Evolutionary conservation across 495 filamentous ascomycete genomes (phyloP).

Genomic region (Lasiosphaeria ovina): DNA sequence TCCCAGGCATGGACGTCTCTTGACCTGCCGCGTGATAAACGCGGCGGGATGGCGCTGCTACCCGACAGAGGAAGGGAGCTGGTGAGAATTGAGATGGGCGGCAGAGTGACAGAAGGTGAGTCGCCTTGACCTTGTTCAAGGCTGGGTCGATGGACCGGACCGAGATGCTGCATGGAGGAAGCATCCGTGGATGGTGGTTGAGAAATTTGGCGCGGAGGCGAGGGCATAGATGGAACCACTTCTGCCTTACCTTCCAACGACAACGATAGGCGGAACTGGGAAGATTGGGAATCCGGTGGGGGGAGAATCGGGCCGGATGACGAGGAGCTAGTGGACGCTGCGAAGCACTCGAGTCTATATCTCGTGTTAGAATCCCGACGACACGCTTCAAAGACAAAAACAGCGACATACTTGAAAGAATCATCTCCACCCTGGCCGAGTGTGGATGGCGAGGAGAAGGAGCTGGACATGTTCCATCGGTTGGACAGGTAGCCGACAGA

Average conservation of each 20-base stretch:
- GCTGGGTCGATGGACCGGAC: constrained; percentile 53
- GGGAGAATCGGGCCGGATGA: constrained; percentile 25
- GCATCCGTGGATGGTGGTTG: constrained; percentile 20
- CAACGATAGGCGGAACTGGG: constrained; percentile 63
- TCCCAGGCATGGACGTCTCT: constrained; percentile 84
- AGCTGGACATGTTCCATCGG: constrained; percentile 38
- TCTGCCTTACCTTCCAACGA: constrained; percentile 83
- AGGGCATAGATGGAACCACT: constrained; percentile 67
- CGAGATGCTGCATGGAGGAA: constrained; percentile 43
- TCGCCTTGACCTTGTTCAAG: constrained; percentile 54
- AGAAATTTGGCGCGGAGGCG: constrained; percentile 57
- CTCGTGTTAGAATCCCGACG: neutral
- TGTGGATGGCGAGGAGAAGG: constrained; percentile 35
- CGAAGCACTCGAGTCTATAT: constrained; percentile 35
- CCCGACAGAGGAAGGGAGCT: constrained; percentile 52
- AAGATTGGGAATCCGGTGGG: constrained; percentile 37
- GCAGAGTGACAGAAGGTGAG: constrained; percentile 47
- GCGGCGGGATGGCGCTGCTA: constrained; percentile 45
- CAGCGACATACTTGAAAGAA: constrained; percentile 32
- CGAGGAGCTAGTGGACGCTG: constrained; percentile 35
- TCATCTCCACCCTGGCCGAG: constrained; percentile 32
- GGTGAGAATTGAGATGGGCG: constrained; percentile 54
- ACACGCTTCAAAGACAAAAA: too few relatives aligned
- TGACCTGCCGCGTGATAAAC: constrained; percentile 63
- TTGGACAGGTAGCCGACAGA: constrained; percentile 39